These are phyloP conservation scores for Pythium phragmiticola DNA, from an alignment of 352 stramenopile genomes.

Conservation along the genomic window DNA sequence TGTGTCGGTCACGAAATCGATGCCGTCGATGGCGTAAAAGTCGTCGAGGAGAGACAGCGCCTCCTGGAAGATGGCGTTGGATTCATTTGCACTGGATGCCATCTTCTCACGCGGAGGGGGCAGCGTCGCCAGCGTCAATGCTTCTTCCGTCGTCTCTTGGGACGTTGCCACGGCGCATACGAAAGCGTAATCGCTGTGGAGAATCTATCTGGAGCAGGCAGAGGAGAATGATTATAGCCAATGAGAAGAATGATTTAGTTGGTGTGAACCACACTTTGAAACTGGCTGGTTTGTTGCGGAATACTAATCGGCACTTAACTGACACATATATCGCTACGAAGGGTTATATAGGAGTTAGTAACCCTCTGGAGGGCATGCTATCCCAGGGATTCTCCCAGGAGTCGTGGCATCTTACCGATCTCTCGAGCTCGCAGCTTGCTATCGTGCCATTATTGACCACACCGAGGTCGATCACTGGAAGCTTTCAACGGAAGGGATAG, in stretches of 20 bases:
- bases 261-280: constrained; percentile 4
- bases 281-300: not conserved
- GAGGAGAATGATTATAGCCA: not conserved
- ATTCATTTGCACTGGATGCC: constrained; percentile 7
- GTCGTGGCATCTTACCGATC: too few relatives aligned
- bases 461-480: too few relatives aligned
- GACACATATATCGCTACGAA: too few relatives aligned
- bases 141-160: not conserved
- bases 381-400: too few relatives aligned
- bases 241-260: not conserved
- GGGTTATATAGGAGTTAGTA: too few relatives aligned
- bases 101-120: not conserved
- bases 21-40: constrained; percentile 22
- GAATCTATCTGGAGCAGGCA: not conserved
- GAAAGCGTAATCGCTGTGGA: not conserved
- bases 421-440: too few relatives aligned
- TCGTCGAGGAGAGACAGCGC: constrained; percentile 26
- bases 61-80: constrained; percentile 24
- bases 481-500: too few relatives aligned
- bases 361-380: too few relatives aligned
- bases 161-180: not conserved
- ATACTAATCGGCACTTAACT: too few relatives aligned
- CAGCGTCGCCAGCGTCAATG: constrained; percentile 7
- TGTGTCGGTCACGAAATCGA: constrained; percentile 20
- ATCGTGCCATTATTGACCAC: too few relatives aligned